Conservation (phyloP, 371 early-diverging fungal genomes). For the Apophysomyces sp. region DNA sequence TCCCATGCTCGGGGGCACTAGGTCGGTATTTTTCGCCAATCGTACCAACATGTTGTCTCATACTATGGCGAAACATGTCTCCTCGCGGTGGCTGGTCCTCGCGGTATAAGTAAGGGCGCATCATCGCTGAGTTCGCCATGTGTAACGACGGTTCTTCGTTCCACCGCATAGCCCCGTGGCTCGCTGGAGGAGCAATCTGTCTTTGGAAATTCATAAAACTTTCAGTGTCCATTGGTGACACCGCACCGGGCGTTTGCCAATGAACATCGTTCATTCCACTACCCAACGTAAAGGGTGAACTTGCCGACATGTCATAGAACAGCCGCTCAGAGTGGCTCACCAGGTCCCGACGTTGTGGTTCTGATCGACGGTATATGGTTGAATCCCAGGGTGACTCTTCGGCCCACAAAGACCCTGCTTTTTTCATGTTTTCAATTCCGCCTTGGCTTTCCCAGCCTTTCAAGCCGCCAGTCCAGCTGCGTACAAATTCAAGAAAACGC, state of each 20-base stretch:
- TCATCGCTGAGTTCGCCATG: not conserved
- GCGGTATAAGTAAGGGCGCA: slow-evolving; percentile 1
- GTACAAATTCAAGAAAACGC: slow-evolving; percentile 44
- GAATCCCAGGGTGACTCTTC: slow-evolving; percentile 37
- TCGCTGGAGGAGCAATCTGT: not conserved
- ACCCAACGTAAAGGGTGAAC: not conserved
- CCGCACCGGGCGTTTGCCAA: not conserved
- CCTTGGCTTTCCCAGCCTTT: slow-evolving; percentile 26
- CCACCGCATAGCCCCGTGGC: slow-evolving; percentile 1
- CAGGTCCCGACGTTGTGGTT: not conserved
- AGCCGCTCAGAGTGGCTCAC: not conserved
- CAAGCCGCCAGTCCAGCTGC: slow-evolving; percentile 47
- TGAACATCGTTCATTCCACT: not conserved
- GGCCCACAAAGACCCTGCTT: slow-evolving; percentile 31
- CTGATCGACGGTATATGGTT: slow-evolving; percentile 2
- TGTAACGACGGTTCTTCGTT: not conserved
- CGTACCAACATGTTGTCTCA: not conserved
- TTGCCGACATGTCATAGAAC: slow-evolving; percentile 16
- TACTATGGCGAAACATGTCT: not conserved
- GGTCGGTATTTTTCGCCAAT: not conserved
- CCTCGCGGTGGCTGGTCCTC: not conserved
- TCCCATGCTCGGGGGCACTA: not conserved
- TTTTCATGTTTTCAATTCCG: not conserved
- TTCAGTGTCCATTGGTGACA: slow-evolving; percentile 1
- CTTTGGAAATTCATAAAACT: not conserved